Conservation (phyloP, 1,284 basidiomycete genomes). For the Salmacisia buchloeana region DNA sequence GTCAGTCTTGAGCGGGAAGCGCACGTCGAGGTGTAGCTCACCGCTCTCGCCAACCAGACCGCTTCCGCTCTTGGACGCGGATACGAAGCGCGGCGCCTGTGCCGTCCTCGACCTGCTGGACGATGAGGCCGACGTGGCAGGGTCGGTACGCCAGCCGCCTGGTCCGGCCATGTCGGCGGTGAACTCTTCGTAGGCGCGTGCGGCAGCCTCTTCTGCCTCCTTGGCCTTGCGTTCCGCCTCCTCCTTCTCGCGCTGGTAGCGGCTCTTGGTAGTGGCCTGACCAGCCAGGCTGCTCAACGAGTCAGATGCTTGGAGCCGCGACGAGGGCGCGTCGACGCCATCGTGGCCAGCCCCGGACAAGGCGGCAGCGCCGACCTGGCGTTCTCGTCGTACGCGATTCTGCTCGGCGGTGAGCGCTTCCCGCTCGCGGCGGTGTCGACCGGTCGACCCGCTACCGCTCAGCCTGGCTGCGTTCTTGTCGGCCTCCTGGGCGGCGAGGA, state of each 20-base stretch:
- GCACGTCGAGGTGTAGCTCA: too few relatives aligned
- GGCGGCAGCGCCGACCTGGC: not conserved
- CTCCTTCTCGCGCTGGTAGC: constrained; percentile 33
- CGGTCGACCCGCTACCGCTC: not conserved
- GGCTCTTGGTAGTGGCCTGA: constrained; percentile 21
- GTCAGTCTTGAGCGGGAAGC: too few relatives aligned
- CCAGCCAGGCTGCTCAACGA: not conserved
- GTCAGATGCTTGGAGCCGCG: too few relatives aligned
- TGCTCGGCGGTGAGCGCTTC: not conserved
- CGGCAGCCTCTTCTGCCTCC: constrained; percentile 32
- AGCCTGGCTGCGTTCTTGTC: too few relatives aligned
- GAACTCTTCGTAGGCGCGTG: constrained; percentile 35
- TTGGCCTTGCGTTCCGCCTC: constrained; percentile 32
- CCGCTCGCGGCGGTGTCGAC: not conserved
- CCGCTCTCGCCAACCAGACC: too few relatives aligned
- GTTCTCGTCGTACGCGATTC: constrained; percentile 1
- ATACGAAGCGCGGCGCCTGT: too few relatives aligned
- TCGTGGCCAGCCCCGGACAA: not conserved
- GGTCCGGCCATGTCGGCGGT: constrained; percentile 37
- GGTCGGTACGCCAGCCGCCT: too few relatives aligned
- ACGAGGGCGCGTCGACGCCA: too few relatives aligned
- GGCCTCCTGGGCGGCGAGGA: not conserved
- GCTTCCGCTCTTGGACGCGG: too few relatives aligned
- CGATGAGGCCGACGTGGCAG: not conserved
- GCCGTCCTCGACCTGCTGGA: too few relatives aligned